Base-by-base conservation (phyloP, 139 green algal genomes). In the Edaphochlamys debaryana region DNA sequence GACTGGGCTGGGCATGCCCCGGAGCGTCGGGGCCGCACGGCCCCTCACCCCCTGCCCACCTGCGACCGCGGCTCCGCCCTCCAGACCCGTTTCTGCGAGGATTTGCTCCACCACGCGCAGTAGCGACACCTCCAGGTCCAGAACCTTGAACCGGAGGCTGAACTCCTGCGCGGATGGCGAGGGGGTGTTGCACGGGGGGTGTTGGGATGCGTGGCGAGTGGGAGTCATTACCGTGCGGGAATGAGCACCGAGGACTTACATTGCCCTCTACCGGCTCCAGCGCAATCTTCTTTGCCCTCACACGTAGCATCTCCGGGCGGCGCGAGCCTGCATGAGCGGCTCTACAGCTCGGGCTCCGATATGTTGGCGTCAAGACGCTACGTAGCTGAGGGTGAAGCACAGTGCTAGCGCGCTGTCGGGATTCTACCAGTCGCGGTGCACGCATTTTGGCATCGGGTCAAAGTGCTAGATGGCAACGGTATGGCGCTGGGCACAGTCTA, bases 141-240 rank as follows among this genome's bases (percentile, higher is more conserved):
- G 5, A 19, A 82, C 32, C 41, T 82, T 82, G 62, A 67, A 73
- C 22, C 76, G 58, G 20, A 82, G 73, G 63, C 76, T 82, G 50
- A 67, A 42, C 36, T 82, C 76, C 76, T 82, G 74, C 9, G 34
- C 30, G 11, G 8, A 30, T 38, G 29, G 3, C 29, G 30, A 19
- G 60, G 60, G 38, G 60, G 5, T 17, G 29, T 29, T 22, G 17
- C 19, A 37, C n/a, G 30, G 3, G 17, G 19, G 5, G 23, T 27
- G 36, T 3, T 3, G n/a, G 19, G 3, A 37, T 34, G 25, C 25
- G 4, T 36, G 37, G 36, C 62, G 0, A 63, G 40, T 0, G 29
- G 52, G 13, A 17, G 29, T 15, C 38, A 11, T 6, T 8, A 32
- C 56, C 1, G 4, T 2, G 6, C 9, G 56, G 7, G 4, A 32